Conservation (phyloP, 257 asterid species). For the Solanum clarkiae region DNA sequence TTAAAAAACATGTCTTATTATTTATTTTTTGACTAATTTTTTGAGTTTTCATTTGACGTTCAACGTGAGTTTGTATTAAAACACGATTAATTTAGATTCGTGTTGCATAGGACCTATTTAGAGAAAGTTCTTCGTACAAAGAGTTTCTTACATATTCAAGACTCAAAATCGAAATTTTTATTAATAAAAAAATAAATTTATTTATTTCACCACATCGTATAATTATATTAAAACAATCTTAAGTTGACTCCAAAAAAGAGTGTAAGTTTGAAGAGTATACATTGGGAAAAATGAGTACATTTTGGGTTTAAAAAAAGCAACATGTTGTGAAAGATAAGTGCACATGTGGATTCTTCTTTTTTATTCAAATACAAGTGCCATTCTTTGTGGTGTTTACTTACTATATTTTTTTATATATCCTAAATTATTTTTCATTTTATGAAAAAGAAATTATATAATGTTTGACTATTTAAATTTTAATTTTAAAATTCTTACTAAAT, state of each 20-base stretch:
- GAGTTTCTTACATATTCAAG: neutral
- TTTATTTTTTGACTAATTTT: neutral
- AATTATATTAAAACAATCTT: neutral
- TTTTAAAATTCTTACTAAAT: neutral
- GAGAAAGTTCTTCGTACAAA: neutral
- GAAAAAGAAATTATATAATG: neutral
- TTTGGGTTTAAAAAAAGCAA: neutral
- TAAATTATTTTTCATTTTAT: neutral
- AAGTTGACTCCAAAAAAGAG: neutral
- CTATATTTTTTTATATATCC: neutral
- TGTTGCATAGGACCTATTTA: accelerated
- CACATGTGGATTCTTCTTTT: neutral
- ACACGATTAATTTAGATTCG: neutral
- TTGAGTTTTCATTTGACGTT: neutral
- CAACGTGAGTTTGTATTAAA: neutral
- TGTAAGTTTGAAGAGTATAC: neutral
- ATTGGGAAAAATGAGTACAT: neutral
- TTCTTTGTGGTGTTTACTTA: neutral
- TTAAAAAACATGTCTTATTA: too few relatives aligned
- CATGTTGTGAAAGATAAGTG: neutral
- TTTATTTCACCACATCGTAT: neutral
- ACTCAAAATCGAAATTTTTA: neutral
- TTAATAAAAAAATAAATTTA: neutral
- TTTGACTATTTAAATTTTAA: neutral
- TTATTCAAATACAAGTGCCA: neutral